These are phyloP conservation scores for Amaranthus tricolor DNA, from an alignment of 179 eudicot species.

Conservation along the genomic window DNA sequence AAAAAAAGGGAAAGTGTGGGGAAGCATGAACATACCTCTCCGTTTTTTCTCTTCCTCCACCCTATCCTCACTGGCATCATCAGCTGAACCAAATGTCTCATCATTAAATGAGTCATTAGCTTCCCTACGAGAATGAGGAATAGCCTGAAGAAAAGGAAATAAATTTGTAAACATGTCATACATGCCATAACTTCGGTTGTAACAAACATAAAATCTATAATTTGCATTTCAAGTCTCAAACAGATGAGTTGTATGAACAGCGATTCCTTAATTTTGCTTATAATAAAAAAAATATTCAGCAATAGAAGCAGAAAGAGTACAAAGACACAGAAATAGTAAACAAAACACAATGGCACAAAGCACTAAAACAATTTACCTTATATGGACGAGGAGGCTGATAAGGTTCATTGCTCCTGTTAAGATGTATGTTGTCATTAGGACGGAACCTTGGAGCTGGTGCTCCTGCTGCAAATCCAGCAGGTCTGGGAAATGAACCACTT, in stretches of 20 bases:
- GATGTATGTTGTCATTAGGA: conserved; percentile 52
- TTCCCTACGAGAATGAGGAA: conserved; percentile 65
- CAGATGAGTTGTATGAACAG: neutral
- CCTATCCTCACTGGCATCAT: conserved; percentile 67
- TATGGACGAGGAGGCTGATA: conserved; percentile 99
- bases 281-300: neutral
- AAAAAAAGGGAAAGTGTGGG: neutral
- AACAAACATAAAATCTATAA: neutral
- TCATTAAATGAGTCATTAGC: conserved; percentile 70
- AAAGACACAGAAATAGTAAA: neutral
- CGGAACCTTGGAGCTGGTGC: conserved; percentile 54
- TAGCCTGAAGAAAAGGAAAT: conserved; percentile 53
- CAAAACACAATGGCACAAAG: neutral
- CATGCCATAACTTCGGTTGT: neutral
- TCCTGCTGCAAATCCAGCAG: conserved; percentile 72
- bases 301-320: neutral
- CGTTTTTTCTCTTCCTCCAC: conserved; percentile 87
- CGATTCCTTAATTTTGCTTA: neutral
- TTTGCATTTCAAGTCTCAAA: neutral
- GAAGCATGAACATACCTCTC: conserved; percentile 51
- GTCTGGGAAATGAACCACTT: conserved; percentile 92
- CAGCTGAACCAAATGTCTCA: conserved; percentile 93
- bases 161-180: neutral
- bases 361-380: conserved; percentile 49
- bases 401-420: conserved; percentile 74